A percentile compares a stretch with the other conserved stretches of the same genome.
Evolutionary conservation across 225 moss, liverwort and hornwort genomes (phyloP).

Genomic region (Straminergon stramineum): DNA sequence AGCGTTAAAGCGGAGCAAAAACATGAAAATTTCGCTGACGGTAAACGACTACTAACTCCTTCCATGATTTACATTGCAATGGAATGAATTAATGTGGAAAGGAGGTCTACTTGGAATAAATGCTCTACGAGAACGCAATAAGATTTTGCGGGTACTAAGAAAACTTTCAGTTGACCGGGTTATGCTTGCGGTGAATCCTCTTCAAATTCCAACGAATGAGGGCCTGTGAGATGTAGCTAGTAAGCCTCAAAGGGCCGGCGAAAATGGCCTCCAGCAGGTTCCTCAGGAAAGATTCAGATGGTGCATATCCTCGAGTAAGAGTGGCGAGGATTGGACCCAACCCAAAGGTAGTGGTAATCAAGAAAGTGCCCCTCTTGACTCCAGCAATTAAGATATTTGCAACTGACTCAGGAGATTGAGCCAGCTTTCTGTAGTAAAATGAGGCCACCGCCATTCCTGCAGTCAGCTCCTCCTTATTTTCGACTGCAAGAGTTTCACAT

Average conservation of each 20-base stretch:
- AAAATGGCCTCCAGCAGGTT: slow-evolving; percentile 31
- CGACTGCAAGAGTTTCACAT: slow-evolving; percentile 32
- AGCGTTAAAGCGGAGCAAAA: background rate
- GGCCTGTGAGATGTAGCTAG: slow-evolving; percentile 12
- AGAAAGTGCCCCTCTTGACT: slow-evolving; percentile 54
- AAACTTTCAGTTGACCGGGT: slow-evolving; percentile 1
- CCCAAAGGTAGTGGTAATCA: slow-evolving; percentile 63
- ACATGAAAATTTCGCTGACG: background rate
- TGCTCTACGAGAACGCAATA: background rate
- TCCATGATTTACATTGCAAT: background rate
- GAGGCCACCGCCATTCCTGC: slow-evolving; percentile 56
- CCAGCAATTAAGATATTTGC: slow-evolving; percentile 40
- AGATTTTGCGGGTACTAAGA: background rate
- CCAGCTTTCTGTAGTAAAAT: slow-evolving; percentile 51
- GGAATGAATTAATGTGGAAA: background rate
- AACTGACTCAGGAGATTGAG: slow-evolving; percentile 63
- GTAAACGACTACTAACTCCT: background rate
- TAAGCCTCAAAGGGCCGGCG: slow-evolving; percentile 18
- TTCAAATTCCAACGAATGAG: slow-evolving; percentile 11
- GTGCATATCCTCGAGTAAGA: slow-evolving; percentile 67
- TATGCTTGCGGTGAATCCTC: slow-evolving; percentile 29
- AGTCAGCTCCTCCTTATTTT: slow-evolving; percentile 56
- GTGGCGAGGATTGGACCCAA: slow-evolving; percentile 54
- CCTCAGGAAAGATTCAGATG: slow-evolving; percentile 54
- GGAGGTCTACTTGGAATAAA: background rate